phyloP scores from a whole-genome alignment of 1,139 yeast genomes.

The Sugiyamaella neomexicana region DNA sequence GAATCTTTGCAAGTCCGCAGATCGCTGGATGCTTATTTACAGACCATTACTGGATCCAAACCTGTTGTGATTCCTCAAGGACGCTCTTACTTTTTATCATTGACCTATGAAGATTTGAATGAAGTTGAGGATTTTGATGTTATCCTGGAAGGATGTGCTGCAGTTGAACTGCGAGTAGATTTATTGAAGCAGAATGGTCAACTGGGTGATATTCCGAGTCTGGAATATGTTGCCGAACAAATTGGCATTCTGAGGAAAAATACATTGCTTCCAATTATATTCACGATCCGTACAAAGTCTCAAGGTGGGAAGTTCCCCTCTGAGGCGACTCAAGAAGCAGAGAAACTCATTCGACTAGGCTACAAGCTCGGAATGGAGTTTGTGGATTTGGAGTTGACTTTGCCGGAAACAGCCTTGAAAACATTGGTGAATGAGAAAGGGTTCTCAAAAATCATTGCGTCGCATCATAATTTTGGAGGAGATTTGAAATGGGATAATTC shows the following conservation, averaged over 20 bases:
- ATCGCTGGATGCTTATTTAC: conserved; percentile 59
- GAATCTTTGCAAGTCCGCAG: conserved; percentile 60
- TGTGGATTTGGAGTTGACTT: conserved; percentile 53
- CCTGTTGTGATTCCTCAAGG: conserved; percentile 47
- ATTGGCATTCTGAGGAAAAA: conserved; percentile 56
- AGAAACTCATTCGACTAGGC: conserved; percentile 58
- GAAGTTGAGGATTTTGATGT: conserved; percentile 49
- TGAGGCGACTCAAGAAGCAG: conserved; percentile 49
- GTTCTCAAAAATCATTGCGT: conserved; percentile 72
- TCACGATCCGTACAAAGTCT: conserved; percentile 70
- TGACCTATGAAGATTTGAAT: conserved; percentile 54
- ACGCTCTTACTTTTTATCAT: conserved; percentile 71
- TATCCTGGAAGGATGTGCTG: conserved; percentile 67
- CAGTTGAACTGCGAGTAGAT: conserved; percentile 83
- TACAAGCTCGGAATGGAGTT: conserved; percentile 59
- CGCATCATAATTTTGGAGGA: conserved; percentile 74
- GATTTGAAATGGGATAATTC: conserved; percentile 61
- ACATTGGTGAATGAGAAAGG: conserved; percentile 52
- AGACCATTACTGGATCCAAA: conserved; percentile 62
- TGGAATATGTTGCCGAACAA: conserved; percentile 65
- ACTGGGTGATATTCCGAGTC: conserved; percentile 31
- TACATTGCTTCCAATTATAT: conserved; percentile 73
- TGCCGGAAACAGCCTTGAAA: conserved; percentile 47
- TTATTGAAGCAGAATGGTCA: conserved; percentile 53
- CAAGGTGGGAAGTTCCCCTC: conserved; percentile 86